Base-by-base conservation (phyloP, 495 filamentous ascomycete species). In the Polyplosphaeria fusca region DNA sequence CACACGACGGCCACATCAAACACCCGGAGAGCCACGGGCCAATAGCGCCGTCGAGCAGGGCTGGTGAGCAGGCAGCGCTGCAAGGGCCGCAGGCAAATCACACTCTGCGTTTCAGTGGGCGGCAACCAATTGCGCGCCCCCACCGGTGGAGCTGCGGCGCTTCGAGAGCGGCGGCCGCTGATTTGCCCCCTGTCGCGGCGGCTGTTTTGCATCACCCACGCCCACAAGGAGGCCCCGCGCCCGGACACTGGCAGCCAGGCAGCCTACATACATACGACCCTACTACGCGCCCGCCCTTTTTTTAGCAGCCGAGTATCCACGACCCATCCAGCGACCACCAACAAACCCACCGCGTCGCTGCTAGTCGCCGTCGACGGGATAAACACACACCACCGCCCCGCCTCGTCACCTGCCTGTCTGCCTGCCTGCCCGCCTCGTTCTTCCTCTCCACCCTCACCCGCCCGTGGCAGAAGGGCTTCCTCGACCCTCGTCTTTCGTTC, bases 81-180 rank as follows among this genome's bases (percentile, higher is more conserved):
- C 63, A 65, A 61, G 63, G 58, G 58, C 53, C 5, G 23, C 48
- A 62, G 42, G 35, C 63, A 39, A 52, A 66, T 66, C 63, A 66
- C 63, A 59, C 58, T 18, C 0, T 60, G 27, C 28, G 59, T 62
- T 59, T 66, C 58, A 45, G 25, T 49, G 43, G 18, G 27, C 23
- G 9, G 55, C 61, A 60, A 46, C 61, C 61, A 64, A 49, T 53
- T 35, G 55, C 16, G 14, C 32, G 27, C n/a, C 3, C 40, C 47
- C 0, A 13, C 24, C 28, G 1, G 23, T 37, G 41, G 37, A 14
- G 24, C 3, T 32, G 39, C 53, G 48, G 54, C 48, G 54, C 54
- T 50, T 59, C 41, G 54, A 58, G 54, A 14, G 18, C 7, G 28
- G 28, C 20, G 35, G 18, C 13, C 16, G n/a, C 51, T 47, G 40